phyloP scores from a whole-genome alignment of 495 filamentous ascomycete species.

The Penicillium odoratum region DNA sequence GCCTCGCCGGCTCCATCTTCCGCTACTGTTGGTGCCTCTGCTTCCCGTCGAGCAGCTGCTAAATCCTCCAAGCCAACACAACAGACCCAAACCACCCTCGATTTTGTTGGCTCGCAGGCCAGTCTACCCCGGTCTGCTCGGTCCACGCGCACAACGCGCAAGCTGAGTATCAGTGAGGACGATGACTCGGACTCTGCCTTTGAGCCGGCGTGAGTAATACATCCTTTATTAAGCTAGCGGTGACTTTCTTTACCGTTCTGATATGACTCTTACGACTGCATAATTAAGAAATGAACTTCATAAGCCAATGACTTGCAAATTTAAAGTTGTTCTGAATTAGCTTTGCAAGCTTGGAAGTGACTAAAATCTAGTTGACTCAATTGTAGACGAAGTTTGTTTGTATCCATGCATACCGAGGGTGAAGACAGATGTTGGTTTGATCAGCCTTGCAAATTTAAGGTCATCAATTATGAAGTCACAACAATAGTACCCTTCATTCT shows the following conservation, averaged over 20 bases:
- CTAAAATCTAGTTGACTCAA: no score
- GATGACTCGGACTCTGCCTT: conserved; percentile 79
- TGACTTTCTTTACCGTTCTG: neutral
- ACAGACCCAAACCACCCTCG: conserved; percentile 67
- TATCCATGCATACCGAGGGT: no score
- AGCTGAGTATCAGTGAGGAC: conserved; percentile 65
- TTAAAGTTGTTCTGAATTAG: no score
- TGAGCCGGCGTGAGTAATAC: conserved; percentile 52
- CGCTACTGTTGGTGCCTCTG: conserved; percentile 39
- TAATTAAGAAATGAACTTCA: neutral
- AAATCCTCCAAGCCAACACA: conserved; percentile 50
- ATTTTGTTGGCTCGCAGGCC: conserved; percentile 65
- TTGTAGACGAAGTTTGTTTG: no score
- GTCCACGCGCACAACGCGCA: conserved; percentile 41
- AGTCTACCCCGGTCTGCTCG: conserved; percentile 43
- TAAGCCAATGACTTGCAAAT: no score
- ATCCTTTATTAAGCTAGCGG: conserved; percentile 13
- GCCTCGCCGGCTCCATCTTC: conserved; percentile 47
- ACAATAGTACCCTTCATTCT: no score
- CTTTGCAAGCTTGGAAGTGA: no score
- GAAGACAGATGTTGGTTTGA: no score
- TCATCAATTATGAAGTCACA: no score
- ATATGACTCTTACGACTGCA: conserved; percentile 3
- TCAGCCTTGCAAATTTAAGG: no score
- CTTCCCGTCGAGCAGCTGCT: conserved; percentile 31